These are phyloP conservation scores for Metschnikowia baotianmanensis DNA, from an alignment of 805 yeast genomes.

Conservation along the genomic window DNA sequence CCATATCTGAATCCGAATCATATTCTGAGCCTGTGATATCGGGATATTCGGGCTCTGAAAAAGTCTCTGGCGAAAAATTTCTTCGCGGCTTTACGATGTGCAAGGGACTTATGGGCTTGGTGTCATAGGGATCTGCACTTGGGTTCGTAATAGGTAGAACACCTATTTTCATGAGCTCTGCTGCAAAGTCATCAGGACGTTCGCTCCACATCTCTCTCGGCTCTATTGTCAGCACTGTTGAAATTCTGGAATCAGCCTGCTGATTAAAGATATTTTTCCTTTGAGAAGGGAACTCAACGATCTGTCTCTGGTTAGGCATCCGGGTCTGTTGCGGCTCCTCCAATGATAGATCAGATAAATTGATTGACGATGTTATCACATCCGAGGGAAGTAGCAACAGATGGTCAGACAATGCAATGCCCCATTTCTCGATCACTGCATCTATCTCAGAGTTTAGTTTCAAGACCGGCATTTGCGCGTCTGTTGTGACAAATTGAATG, in stretches of 20 bases:
- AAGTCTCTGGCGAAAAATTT: background rate
- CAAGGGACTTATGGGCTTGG: conserved; percentile 12
- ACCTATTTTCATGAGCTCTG: conserved; percentile 14
- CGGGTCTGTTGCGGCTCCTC: background rate
- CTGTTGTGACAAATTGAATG: conserved; percentile 19
- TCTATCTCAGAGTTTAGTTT: conserved; percentile 29
- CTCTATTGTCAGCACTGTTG: conserved; percentile 9
- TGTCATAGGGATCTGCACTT: background rate
- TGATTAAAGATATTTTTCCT: background rate
- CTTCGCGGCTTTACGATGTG: conserved; percentile 4
- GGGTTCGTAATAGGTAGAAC: conserved; percentile 4
- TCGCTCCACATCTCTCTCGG: conserved; percentile 11
- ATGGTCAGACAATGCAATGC: conserved; percentile 37
- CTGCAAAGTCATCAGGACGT: conserved; percentile 6
- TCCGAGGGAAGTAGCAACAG: conserved; percentile 33
- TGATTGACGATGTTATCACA: conserved; percentile 34
- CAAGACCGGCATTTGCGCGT: conserved; percentile 12
- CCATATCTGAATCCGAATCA: conserved; percentile 21
- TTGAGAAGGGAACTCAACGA: background rate
- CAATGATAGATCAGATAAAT: conserved; percentile 8
- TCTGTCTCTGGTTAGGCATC: background rate
- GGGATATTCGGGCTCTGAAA: background rate
- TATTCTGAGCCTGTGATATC: conserved; percentile 10
- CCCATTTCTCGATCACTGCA: conserved; percentile 45
- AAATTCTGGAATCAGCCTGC: conserved; percentile 4